Percentiles rank a stretch among this genome's conserved stretches.
phyloP scores from a whole-genome alignment of 108 stramenopile genomes.

The Cyclostephanos tholiformis region DNA sequence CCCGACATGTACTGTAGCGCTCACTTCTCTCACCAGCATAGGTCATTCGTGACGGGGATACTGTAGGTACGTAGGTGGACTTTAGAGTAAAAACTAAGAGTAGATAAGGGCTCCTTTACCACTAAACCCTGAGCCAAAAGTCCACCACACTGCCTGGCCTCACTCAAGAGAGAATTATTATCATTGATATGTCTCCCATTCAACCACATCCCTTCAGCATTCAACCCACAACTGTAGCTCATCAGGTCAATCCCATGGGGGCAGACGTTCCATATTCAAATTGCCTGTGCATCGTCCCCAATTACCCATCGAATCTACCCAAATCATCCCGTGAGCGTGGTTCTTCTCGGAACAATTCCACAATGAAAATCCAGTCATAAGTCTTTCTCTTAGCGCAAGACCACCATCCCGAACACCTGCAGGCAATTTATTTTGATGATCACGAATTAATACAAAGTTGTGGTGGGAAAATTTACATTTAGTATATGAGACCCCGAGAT shows the following conservation, averaged over 20 bases:
- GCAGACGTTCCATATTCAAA: slow-evolving; percentile 12
- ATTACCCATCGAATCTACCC: slow-evolving; percentile 18
- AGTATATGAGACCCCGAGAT: neutral
- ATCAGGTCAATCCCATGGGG: slow-evolving; percentile 26
- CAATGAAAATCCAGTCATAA: slow-evolving; percentile 24
- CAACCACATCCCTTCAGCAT: neutral
- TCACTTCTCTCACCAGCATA: too few species aligned
- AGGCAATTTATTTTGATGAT: neutral
- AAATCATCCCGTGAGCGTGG: slow-evolving; percentile 16
- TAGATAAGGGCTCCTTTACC: too few species aligned
- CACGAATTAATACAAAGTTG: neutral
- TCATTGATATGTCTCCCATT: neutral
- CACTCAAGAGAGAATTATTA: too few species aligned
- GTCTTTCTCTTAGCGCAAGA: slow-evolving; percentile 13
- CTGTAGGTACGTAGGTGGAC: too few species aligned
- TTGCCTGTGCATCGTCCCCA: slow-evolving; percentile 16
- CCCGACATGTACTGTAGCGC: too few species aligned
- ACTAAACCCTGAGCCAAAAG: too few species aligned
- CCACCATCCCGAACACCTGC: slow-evolving; percentile 10
- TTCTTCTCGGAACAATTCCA: slow-evolving; percentile 18
- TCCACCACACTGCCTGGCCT: too few species aligned
- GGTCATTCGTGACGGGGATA: too few species aligned
- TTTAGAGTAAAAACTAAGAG: too few species aligned
- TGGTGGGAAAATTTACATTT: neutral
- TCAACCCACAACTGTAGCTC: slow-evolving; percentile 19